These are phyloP conservation scores for Populus hybrid DNA, from an alignment of 441 rosid genomes.

Conservation along the genomic window DNA sequence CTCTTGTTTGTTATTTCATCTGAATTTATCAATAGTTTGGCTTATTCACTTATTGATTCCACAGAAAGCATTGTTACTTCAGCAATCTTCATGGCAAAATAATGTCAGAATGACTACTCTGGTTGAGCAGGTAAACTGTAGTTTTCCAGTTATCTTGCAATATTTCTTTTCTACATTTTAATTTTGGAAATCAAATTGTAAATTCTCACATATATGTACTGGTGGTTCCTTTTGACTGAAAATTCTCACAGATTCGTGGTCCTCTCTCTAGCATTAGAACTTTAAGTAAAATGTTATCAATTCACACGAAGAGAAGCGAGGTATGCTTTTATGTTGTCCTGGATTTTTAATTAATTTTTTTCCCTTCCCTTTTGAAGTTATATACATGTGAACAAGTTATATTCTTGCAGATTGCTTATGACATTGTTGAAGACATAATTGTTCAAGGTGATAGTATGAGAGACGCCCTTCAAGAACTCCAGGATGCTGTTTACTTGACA, in stretches of 20 bases:
- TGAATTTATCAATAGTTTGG: conserved; percentile 5
- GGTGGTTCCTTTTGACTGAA: conserved; percentile 9
- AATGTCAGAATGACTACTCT: conserved; percentile 79
- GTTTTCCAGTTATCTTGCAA: not conserved
- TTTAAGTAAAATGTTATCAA: conserved; percentile 71
- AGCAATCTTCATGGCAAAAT: conserved; percentile 89
- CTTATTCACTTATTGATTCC: conserved; percentile 1
- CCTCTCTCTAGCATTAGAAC: conserved; percentile 78
- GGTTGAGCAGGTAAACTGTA: conserved; percentile 67
- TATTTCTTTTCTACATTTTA: not conserved
- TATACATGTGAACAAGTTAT: conserved; percentile 8
- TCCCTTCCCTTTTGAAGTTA: not conserved
- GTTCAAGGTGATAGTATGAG: conserved; percentile 65
- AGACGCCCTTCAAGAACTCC: conserved; percentile 79
- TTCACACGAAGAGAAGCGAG: conserved; percentile 70
- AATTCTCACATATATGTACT: not conserved
- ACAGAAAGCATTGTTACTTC: conserved; percentile 75
- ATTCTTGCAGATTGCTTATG: conserved; percentile 59
- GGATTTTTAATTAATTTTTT: conserved; percentile 5
- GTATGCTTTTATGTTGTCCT: conserved; percentile 28
- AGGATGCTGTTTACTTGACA: conserved; percentile 80
- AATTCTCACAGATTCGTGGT: conserved; percentile 60
- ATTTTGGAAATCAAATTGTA: conserved; percentile 6
- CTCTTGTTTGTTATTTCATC: not conserved
- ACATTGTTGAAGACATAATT: conserved; percentile 71